Conservation (phyloP, 225 moss, liverwort and hornwort species). For the Asterella californica region DNA sequence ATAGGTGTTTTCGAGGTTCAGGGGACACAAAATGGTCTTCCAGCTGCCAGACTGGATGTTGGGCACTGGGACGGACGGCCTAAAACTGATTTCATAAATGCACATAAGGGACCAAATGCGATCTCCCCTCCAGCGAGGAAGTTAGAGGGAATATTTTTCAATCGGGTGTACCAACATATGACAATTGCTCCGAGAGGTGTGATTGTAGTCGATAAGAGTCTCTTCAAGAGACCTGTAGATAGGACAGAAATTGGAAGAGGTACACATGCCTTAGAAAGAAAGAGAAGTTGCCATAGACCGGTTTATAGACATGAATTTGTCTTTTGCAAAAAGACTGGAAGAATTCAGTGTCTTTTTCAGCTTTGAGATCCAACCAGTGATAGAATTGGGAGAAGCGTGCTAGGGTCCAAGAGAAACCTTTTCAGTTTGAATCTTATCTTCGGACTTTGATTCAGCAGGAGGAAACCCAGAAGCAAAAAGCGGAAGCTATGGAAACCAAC, state of each 20-base stretch:
- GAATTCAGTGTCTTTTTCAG: too few species aligned
- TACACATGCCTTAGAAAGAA: too few species aligned
- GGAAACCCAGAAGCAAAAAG: too few species aligned
- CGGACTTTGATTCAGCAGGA: too few species aligned
- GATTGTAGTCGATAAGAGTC: background rate
- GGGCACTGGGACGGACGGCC: background rate
- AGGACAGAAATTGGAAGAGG: background rate
- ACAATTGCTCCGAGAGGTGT: background rate
- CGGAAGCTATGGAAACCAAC: too few species aligned
- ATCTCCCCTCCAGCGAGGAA: background rate
- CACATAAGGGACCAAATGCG: background rate
- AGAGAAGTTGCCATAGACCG: too few species aligned
- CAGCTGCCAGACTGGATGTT: conserved; percentile 9
- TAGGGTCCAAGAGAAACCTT: too few species aligned
- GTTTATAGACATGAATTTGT: too few species aligned
- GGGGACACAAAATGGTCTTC: background rate
- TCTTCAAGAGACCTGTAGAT: background rate
- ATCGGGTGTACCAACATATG: background rate
- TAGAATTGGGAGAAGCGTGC: too few species aligned
- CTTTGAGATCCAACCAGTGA: too few species aligned
- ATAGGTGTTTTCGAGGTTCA: background rate
- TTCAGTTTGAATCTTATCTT: too few species aligned
- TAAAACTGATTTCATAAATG: background rate
- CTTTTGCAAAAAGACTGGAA: too few species aligned
- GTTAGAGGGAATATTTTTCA: background rate